These are phyloP conservation scores for Athelia psychrophila DNA, from an alignment of 1,284 basidiomycete species.

Conservation along the genomic window DNA sequence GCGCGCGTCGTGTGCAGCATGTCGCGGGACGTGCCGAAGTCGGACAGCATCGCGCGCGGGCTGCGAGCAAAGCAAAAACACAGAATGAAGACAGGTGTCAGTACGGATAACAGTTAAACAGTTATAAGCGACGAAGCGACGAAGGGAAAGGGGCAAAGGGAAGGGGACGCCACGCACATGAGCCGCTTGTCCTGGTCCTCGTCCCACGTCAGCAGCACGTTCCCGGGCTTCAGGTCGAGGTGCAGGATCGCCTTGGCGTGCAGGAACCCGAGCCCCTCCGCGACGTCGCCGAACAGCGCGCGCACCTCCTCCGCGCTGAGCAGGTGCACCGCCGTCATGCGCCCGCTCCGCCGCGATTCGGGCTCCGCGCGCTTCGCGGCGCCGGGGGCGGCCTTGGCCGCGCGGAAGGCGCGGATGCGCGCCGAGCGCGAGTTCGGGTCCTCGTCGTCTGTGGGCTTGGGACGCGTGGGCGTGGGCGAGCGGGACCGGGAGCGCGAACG, in stretches of 20 bases:
- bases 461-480: not conserved
- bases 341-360: conserved; percentile 11
- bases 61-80: conserved; percentile 19
- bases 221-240: conserved; percentile 91
- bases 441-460: conserved; percentile 2
- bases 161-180: conserved; percentile 48
- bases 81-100: not conserved
- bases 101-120: too few relatives aligned
- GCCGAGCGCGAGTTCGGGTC: conserved; percentile 56
- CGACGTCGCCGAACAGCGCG: conserved; percentile 76
- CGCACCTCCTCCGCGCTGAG: conserved; percentile 79
- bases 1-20: conserved; percentile 68
- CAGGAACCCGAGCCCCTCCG: conserved; percentile 80
- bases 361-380: conserved; percentile 45
- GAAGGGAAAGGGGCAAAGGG: too few relatives aligned
- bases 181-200: conserved; percentile 58
- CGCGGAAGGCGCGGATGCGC: conserved; percentile 73
- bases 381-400: conserved; percentile 58
- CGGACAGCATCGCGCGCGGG: conserved; percentile 85
- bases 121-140: conserved; percentile 5
- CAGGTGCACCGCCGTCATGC: conserved; percentile 70
- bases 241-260: conserved; percentile 86
- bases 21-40: conserved; percentile 93
- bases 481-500: conserved; percentile 13
- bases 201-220: conserved; percentile 91